Base-by-base conservation (phyloP, 164 flowering plant species). In the Magnolia kwangsiensis region DNA sequence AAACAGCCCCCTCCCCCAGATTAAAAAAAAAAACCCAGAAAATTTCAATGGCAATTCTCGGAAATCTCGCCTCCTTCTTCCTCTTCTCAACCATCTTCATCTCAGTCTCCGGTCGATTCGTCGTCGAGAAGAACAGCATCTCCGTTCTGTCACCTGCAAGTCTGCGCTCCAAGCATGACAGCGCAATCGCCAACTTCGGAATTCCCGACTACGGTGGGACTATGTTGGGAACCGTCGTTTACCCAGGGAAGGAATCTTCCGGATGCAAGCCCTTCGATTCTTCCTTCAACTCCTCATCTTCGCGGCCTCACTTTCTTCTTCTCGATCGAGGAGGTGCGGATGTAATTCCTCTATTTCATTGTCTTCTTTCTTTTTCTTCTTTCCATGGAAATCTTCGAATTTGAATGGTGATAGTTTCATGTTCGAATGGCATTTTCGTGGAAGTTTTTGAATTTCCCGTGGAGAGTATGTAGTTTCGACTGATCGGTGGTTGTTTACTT, bases 181-280 rank as follows among this genome's bases (percentile, higher is more conserved):
- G 91, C 20, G 89, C 98, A 0, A 90, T 95, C 7, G 98, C 86
- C 0, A 95, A 95, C 81, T 95, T 95, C 73, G 98, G 98, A 0
- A 75, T 95, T 21, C 98, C 98, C 7, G 87, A 89, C 51, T 95
- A 95, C 75, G 98, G 97, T 0, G 97, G 94, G 7, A 86, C 82
- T 67, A 71, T 93, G 88, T 70, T 88, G 7, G 98, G 95, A 16
- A 59, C 89, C 21, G 85, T 93, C 21, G 83, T 85, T 13, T 95
- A 93, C 78, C 96, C 96, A 4, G 51, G 80, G 0, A 84, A 83
- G 67, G 84, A 84, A 8, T 31, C 89, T 16, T 8, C 31, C 63
- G 95, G 89, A 0, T 90, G 92, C 75, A 75, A 72, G 0, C 18
- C 83, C 1, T 91, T 93, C 58, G 82, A 80, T 3, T 87, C 83